Evolutionary conservation across 352 stramenopile species (phyloP), one percentile per base, ranked within the genome.

Genomic region (Globisporangium cylindrosporum): DNA sequence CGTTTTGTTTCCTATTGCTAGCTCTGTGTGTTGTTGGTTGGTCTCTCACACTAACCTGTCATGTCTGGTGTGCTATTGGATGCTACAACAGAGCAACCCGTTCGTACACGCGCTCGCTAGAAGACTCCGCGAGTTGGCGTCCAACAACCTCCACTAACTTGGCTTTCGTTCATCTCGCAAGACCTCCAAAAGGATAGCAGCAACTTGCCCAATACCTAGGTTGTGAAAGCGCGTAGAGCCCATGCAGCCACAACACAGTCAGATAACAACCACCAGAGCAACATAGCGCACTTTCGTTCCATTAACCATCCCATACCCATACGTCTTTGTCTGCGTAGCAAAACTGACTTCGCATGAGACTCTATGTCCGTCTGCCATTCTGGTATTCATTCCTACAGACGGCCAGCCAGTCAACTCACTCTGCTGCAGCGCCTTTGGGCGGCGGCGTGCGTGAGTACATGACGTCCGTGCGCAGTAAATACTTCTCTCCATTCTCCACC

Each of bases 401-500:
- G 5, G 5, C 4, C 41, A 49, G 41, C 41, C 41, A 51, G 18
- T n/a, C 18, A 12, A 12, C 10, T 51, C 43, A 51, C 3, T 51
- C 43, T 22, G 12, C 20, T 24, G 43, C 15, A 51, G 43, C 43
- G 43, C 43, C 43, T 51, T 51, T 51, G 43, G 43, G 54, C n/a
- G 58, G 62, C 32, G 70, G 72, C 18, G 56, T 68, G 22, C 54
- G 67, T 34, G 79, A 81, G 73, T 93, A 94, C 86, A 94, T 94
- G 73, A 94, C 81, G 76, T 94, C 86, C 0, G 84, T 88, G 24
- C 87, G 85, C 14, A 93, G 68, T 14, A 94, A 62, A 62, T 93
- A 93, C 67, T 94, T 94, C 12, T 68, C 80, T 58, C 86, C 84
- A 36, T 68, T 66, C 14, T 77, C 83, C 25, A 93, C 82, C 20